Percentiles rank a stretch among this genome's conserved stretches.
phyloP scores from a whole-genome alignment of 129 eudicot genomes.

The Artemisia tridentata region DNA sequence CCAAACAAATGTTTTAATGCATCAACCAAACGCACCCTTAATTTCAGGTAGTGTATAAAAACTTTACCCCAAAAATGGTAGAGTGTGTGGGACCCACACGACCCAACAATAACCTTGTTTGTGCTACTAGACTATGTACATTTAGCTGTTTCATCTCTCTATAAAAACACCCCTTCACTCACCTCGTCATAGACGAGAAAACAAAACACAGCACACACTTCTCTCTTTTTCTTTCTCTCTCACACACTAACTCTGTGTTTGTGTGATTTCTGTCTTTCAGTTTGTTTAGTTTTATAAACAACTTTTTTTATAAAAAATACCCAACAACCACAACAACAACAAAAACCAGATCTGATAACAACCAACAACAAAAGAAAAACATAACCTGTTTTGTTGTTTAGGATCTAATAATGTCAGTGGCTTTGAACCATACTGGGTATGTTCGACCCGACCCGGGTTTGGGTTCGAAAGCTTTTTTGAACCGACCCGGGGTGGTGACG shows the following conservation, averaged over 20 bases:
- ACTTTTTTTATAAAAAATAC: conserved; percentile 4
- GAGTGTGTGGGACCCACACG: too few relatives aligned
- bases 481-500: conserved; percentile 35
- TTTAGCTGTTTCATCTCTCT: conserved; percentile 23
- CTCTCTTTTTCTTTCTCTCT: conserved; percentile 16
- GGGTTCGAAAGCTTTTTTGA: background rate
- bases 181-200: conserved; percentile 41
- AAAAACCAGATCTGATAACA: background rate
- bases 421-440: conserved; percentile 48
- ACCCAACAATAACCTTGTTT: too few relatives aligned
- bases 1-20: too few relatives aligned
- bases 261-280: conserved; percentile 18
- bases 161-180: conserved; percentile 30
- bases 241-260: conserved; percentile 10
- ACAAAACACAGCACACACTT: too few relatives aligned
- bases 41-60: too few relatives aligned
- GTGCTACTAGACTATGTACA: too few relatives aligned
- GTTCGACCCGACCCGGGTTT: conserved; percentile 29
- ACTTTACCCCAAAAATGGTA: too few relatives aligned
- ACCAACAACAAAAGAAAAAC: background rate
- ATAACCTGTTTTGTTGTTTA: background rate
- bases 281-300: background rate
- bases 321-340: background rate
- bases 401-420: conserved; percentile 56
- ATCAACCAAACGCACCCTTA: too few relatives aligned